These are phyloP conservation scores for Eutrema salsugineum DNA, from an alignment of 441 rosid genomes.

Conservation along the genomic window DNA sequence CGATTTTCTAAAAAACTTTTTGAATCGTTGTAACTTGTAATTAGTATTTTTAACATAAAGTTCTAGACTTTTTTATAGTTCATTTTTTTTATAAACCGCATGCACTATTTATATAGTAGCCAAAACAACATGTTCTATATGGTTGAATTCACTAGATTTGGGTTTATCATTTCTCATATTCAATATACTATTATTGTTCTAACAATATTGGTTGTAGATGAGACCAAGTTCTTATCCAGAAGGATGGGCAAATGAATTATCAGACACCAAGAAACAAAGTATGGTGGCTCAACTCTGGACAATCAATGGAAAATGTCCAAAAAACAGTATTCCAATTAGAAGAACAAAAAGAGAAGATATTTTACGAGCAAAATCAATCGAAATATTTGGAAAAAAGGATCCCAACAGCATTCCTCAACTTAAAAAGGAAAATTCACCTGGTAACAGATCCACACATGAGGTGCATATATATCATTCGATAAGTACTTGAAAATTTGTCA, in stretches of 20 bases:
- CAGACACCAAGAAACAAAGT: not conserved
- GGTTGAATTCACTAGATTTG: not conserved
- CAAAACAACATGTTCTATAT: not conserved
- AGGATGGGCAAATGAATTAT: not conserved
- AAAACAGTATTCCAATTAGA: slow-evolving; percentile 41
- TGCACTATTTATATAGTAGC: not conserved
- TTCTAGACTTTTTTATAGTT: not conserved
- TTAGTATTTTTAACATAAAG: too few species aligned
- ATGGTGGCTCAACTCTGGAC: slow-evolving; percentile 41
- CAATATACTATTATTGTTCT: not conserved
- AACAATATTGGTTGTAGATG: not conserved
- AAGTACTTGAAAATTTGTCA: not conserved
- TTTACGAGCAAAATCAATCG: slow-evolving; percentile 22
- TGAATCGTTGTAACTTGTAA: too few species aligned
- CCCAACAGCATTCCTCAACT: not conserved
- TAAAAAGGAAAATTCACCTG: not conserved
- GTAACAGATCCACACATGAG: not conserved
- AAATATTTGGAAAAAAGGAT: not conserved
- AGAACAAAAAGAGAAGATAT: slow-evolving; percentile 43
- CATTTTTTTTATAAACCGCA: not conserved
- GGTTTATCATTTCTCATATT: too few species aligned
- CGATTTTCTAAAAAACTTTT: too few species aligned
- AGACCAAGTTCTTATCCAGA: not conserved
- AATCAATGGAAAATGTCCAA: slow-evolving; percentile 39
- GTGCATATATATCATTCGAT: not conserved